Base-by-base conservation (phyloP, 2,329 filamentous ascomycete genomes). In the Talaromyces sp. region DNA sequence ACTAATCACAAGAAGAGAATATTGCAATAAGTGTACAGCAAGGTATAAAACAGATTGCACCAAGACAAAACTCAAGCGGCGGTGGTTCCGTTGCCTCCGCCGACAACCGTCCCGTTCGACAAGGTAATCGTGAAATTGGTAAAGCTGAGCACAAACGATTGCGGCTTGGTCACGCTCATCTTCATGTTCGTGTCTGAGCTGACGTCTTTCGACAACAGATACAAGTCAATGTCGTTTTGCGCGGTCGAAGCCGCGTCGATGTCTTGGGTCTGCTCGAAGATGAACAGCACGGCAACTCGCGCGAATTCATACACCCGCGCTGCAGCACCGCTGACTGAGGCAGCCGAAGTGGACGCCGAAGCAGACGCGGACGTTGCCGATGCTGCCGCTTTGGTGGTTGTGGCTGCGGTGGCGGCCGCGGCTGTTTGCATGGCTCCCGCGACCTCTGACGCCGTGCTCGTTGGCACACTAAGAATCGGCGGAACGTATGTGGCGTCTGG, bases 271-370 rank as follows among this genome's bases (percentile, higher is more conserved):
- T 72, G 70, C 66, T 76, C 67, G 18, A 77, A 65, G 25, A 77
- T 73, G 61, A 74, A 76, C 21, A 88, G 77, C 6, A 77, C 70
- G 2, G 73, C 72, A 46, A 75, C 69, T 50, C 71, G 71, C 16
- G 75, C 72, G 65, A 77, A 77, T 42, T 73, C 70, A 21, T 76
- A 64, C 16, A 72, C 68, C 6, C 64, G 64, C 0, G 69, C 65
- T 1, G 73, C 61, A 8, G 25, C 18, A 1, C 23, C 55, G 11
- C 31, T 46, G 25, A 58, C 48, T 25, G 61, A 63, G 18, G 64
- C 60, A 25, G 50, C 14, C 7, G 63, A 57, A 14, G 63, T 18
- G 21, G 63, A 18, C 58, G 65, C 40, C 0, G 69, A 67, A 21
- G 67, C 44, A 4, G 66, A 67, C 2, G 69, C 39, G 5, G 59